Evolutionary conservation across 1,284 basidiomycete genomes (phyloP).

Genomic region (Ganoderma meredithae): DNA sequence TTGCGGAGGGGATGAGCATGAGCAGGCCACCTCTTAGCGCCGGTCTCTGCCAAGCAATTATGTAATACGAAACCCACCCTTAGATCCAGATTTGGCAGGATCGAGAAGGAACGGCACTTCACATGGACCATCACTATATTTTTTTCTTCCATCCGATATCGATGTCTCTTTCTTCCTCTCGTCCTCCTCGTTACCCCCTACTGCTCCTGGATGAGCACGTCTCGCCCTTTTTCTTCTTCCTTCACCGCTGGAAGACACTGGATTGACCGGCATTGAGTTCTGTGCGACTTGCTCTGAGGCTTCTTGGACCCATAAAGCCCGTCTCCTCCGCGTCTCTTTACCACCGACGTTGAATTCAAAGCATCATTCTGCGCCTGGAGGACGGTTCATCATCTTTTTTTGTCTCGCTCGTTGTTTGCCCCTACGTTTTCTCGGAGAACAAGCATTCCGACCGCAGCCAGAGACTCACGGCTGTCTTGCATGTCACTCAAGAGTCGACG

Average conservation of each 20-base stretch:
- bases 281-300: background rate
- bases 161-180: conserved; percentile 17
- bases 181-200: background rate
- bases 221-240: background rate
- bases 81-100: conserved; percentile 25
- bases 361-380: background rate
- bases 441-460: background rate
- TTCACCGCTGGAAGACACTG: background rate
- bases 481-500: background rate
- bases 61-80: background rate
- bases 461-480: background rate
- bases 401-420: background rate
- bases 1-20: background rate
- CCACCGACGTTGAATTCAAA: background rate
- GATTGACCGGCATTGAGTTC: background rate
- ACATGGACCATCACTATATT: conserved; percentile 28
- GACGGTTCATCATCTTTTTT: background rate
- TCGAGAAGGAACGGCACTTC: conserved; percentile 27
- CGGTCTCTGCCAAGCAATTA: conserved; percentile 14
- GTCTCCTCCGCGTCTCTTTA: background rate
- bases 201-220: background rate
- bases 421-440: background rate
- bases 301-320: background rate
- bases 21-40: background rate
- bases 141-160: conserved; percentile 27